Evolutionary conservation across 2,329 filamentous ascomycete species (phyloP).

Genomic region (Didymella arachidicola): DNA sequence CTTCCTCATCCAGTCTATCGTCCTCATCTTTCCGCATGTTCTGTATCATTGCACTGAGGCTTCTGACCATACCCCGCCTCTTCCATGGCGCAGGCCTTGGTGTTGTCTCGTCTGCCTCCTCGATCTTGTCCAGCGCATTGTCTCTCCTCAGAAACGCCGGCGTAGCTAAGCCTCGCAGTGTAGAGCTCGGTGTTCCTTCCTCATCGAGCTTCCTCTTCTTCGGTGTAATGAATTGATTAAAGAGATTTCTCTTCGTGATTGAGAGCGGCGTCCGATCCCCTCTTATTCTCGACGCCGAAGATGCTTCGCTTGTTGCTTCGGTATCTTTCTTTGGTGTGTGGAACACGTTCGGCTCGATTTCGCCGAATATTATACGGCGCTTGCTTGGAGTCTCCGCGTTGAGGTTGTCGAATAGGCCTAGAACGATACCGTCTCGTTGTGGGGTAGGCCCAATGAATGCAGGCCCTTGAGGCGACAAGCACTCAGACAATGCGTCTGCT

Average conservation of each 20-base stretch:
- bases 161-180: constrained; percentile 64
- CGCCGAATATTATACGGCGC: constrained; percentile 38
- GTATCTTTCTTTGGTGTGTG: constrained; percentile 52
- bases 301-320: constrained; percentile 38
- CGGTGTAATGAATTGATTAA: constrained; percentile 71
- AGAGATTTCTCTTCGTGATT: constrained; percentile 66
- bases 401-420: constrained; percentile 79
- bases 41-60: constrained; percentile 77
- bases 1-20: constrained; percentile 69
- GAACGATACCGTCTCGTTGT: constrained; percentile 77
- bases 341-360: constrained; percentile 44
- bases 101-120: constrained; percentile 59
- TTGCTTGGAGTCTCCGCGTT: constrained; percentile 59
- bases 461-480: constrained; percentile 44
- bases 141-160: constrained; percentile 72
- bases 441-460: constrained; percentile 75
- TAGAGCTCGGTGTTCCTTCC: constrained; percentile 47
- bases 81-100: constrained; percentile 53
- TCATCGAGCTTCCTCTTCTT: constrained; percentile 57
- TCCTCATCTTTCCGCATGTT: constrained; percentile 67
- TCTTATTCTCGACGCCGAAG: constrained; percentile 39
- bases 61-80: constrained; percentile 64
- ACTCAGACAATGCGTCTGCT: constrained; percentile 22
- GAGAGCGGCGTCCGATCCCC: constrained; percentile 59
- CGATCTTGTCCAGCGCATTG: constrained; percentile 60